A percentile compares a stretch with the other conserved stretches of the same genome.
Evolutionary conservation across 441 rosid species (phyloP).

Genomic region (Melastoma candidum): DNA sequence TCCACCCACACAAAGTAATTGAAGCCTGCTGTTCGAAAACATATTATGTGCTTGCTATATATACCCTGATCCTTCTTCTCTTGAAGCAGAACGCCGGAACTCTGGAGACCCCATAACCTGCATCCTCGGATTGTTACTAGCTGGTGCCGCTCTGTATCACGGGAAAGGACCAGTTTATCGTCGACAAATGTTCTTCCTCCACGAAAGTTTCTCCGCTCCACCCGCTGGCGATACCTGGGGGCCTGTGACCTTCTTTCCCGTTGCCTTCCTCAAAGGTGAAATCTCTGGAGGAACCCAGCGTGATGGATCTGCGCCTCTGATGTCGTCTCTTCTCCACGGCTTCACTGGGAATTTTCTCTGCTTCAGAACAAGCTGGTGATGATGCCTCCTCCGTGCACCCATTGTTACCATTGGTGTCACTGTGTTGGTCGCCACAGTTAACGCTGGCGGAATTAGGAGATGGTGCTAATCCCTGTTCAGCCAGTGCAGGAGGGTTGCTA

Average conservation of each 20-base stretch:
- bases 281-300: slow-evolving; percentile 53
- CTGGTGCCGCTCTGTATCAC: slow-evolving; percentile 55
- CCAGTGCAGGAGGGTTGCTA: slow-evolving; percentile 31
- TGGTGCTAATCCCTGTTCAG: slow-evolving; percentile 17
- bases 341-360: slow-evolving; percentile 23
- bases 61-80: too few species aligned
- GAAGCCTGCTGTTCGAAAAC: too few species aligned
- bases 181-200: slow-evolving; percentile 5
- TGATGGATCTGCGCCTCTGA: slow-evolving; percentile 34
- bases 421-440: slow-evolving; percentile 15
- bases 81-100: too few species aligned
- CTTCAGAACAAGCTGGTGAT: slow-evolving; percentile 11
- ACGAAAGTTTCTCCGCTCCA: slow-evolving; percentile 36
- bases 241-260: slow-evolving; percentile 34
- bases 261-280: slow-evolving; percentile 49
- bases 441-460: slow-evolving; percentile 16
- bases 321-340: slow-evolving; percentile 22
- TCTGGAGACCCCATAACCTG: slow-evolving; percentile 1
- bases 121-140: slow-evolving; percentile 15
- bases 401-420: slow-evolving; percentile 10
- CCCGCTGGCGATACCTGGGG: slow-evolving; percentile 36
- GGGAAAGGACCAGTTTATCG: slow-evolving; percentile 67
- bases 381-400: slow-evolving; percentile 23
- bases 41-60: too few species aligned
- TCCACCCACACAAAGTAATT: too few species aligned